Percentiles rank a stretch among this genome's conserved stretches.
Evolutionary conservation across 108 stramenopile species (phyloP).

Genomic region (Mediolabrus comicus): DNA sequence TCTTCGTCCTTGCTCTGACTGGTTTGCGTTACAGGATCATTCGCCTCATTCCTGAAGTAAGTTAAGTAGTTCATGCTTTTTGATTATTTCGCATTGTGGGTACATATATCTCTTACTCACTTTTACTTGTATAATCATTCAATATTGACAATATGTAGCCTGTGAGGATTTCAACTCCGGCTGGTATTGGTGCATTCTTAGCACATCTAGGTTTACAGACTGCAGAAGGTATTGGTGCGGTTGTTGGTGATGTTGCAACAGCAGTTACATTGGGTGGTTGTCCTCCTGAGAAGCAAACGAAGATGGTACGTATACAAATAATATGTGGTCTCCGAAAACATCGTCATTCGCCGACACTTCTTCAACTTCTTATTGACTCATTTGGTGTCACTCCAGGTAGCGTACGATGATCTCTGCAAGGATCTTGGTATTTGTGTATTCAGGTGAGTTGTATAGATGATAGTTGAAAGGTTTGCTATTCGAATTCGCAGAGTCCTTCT

Average conservation of each 20-base stretch:
- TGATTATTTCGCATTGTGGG: background rate
- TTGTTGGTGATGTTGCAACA: slow-evolving; percentile 67
- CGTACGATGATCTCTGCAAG: slow-evolving; percentile 53
- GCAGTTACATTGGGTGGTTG: slow-evolving; percentile 74
- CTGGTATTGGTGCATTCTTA: slow-evolving; percentile 70
- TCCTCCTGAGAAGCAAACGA: slow-evolving; percentile 46
- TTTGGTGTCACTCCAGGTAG: no score
- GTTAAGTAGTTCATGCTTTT: background rate
- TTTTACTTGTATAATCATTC: background rate
- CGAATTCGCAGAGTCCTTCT: background rate
- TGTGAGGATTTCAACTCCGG: slow-evolving; percentile 59
- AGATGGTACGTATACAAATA: no score
- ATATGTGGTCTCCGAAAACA: no score
- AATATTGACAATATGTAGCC: slow-evolving; percentile 15
- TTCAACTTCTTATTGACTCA: no score
- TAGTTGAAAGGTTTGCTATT: background rate
- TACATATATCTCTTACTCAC: background rate
- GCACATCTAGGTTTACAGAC: slow-evolving; percentile 74
- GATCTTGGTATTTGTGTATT: slow-evolving; percentile 38
- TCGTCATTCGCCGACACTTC: no score
- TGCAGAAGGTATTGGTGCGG: slow-evolving; percentile 66
- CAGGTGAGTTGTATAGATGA: background rate
- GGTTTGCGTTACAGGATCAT: slow-evolving; percentile 51
- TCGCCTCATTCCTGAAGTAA: slow-evolving; percentile 58
- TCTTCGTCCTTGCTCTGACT: slow-evolving; percentile 58